Percentiles rank a stretch among this genome's conserved stretches.
Evolutionary conservation across 768 basidiomycete genomes (phyloP).

Genomic region (Boletus sp.): DNA sequence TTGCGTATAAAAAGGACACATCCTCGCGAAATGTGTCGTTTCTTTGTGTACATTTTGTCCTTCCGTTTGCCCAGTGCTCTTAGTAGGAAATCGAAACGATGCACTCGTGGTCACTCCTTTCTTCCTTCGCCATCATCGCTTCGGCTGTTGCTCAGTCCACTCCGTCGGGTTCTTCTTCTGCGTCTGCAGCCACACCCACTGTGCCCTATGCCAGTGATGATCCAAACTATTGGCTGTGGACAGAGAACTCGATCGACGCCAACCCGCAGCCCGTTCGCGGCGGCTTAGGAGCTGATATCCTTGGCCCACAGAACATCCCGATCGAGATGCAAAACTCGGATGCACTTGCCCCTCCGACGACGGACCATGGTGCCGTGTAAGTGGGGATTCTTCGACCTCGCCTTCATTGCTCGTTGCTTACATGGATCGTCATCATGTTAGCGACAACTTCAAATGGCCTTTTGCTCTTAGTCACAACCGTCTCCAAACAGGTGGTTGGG

Average conservation of each 20-base stretch:
- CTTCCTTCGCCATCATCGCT: constrained; percentile 16
- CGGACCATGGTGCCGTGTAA: constrained; percentile 54
- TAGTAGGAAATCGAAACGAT: constrained; percentile 9
- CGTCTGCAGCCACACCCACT: constrained; percentile 39
- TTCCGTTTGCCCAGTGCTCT: constrained; percentile 11
- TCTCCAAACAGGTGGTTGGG: constrained; percentile 63
- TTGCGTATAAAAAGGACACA: constrained; percentile 24
- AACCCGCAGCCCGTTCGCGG: constrained; percentile 46
- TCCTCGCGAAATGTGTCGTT: not conserved
- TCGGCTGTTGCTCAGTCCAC: constrained; percentile 18
- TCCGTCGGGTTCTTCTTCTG: constrained; percentile 26
- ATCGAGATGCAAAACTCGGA: constrained; percentile 60
- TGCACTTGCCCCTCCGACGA: constrained; percentile 56
- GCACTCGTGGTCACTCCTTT: constrained; percentile 33
- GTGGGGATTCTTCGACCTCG: constrained; percentile 6
- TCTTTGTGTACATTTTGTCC: constrained; percentile 24
- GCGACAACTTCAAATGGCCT: constrained; percentile 60
- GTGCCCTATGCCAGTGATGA: constrained; percentile 43
- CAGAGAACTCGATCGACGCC: constrained; percentile 20
- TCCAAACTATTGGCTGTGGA: constrained; percentile 48
- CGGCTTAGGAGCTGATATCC: constrained; percentile 42
- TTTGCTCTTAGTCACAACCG: constrained; percentile 61
- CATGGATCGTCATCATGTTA: constrained; percentile 3
- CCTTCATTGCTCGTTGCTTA: not conserved
- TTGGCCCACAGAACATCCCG: constrained; percentile 58